These are phyloP conservation scores for Carpinus fangiana DNA, from an alignment of 306 rosid genomes.

Conservation along the genomic window DNA sequence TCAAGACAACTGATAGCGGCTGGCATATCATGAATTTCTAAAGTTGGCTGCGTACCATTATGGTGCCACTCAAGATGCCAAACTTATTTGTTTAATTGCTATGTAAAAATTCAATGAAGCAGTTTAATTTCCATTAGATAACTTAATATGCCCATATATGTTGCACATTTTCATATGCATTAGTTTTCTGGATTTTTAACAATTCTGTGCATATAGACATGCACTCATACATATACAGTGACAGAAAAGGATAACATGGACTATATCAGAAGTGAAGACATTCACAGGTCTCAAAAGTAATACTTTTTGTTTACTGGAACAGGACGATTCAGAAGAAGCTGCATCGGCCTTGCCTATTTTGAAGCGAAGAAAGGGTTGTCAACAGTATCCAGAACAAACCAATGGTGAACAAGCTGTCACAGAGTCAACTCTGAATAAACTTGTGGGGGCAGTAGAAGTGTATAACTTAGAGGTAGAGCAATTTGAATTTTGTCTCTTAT, in stretches of 20 bases:
- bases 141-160: background rate
- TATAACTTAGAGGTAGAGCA: slow-evolving; percentile 66
- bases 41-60: background rate
- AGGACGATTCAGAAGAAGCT: slow-evolving; percentile 59
- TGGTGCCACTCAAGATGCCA: background rate
- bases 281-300: background rate
- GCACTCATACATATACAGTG: background rate
- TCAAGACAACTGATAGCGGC: background rate
- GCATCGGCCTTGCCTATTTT: slow-evolving; percentile 44
- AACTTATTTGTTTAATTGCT: background rate
- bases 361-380: slow-evolving; percentile 58
- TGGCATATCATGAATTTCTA: background rate
- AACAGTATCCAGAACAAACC: slow-evolving; percentile 42
- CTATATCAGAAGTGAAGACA: background rate
- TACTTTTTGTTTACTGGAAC: slow-evolving; percentile 21
- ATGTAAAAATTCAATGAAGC: background rate
- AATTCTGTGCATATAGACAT: background rate
- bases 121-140: background rate
- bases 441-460: slow-evolving; percentile 73
- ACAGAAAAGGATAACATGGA: background rate
- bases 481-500: slow-evolving; percentile 4
- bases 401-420: slow-evolving; percentile 69
- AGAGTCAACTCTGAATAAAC: slow-evolving; percentile 63
- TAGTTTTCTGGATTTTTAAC: background rate
- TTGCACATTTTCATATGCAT: background rate